Base-by-base conservation (phyloP, 352 stramenopile species). In the Pythium scleroteichum region DNA sequence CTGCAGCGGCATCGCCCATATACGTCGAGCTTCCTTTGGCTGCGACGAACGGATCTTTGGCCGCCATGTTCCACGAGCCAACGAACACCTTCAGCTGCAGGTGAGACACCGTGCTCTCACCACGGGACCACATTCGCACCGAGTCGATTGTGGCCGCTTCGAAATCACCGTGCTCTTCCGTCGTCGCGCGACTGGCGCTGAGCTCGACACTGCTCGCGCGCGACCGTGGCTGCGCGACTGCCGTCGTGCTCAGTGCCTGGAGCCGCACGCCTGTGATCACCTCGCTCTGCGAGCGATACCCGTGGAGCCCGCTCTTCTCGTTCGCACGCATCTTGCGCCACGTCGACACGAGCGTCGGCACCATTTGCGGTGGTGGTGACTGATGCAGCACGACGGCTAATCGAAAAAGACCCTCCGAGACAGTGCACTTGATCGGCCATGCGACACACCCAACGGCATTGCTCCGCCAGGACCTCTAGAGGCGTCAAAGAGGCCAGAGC, bases 61-160 rank as follows among this genome's bases (percentile, higher is more conserved):
- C 80, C 16, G 77, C 80, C 68, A 94, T 84, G 61, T 94, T 94
- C 85, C 85, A 94, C 39, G 78, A 81, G 0, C 76, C 79, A 20
- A 80, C 71, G 62, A 85, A 94, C 53, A 94, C 76, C 20, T 72
- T 67, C n/a, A 90, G 55, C 40, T 66, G 44, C 33, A 52, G 16
- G 17, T 32, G 12, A 3, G 57, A 3, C 10, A 19, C 9, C 9
- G 16, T 9, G 3, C 39, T 53, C 2, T 47, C 16, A 3, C 40
- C 47, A 19, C 39, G 27, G 0, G 57, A 33, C 2, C 39, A 27
- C 27, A 16, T 20, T 26, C 40, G 53, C 24, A 44, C 26, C 23
- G 23, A 14, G n/a, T 63, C 56, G 13, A 24, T 22, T 20, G 38
- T 47, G 1, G 23, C 38, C 1, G 26, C 26, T 4, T 14, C n/a